Conservation (phyloP, 768 basidiomycete genomes). For the Daedaleopsis sinensis region DNA sequence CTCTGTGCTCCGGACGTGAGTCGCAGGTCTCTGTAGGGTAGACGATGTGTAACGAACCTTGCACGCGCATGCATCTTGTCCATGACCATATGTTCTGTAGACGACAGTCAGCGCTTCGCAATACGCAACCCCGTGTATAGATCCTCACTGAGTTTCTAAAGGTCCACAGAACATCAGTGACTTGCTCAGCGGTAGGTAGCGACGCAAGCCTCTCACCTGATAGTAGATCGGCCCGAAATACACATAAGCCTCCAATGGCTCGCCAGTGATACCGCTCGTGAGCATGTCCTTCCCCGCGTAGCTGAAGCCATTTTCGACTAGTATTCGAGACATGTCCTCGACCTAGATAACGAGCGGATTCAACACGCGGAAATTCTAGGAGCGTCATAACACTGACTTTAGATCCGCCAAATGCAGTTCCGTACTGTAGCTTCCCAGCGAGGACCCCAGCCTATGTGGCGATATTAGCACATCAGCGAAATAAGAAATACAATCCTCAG, state of each 20-base stretch:
- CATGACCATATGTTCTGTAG: slow-evolving; percentile 95
- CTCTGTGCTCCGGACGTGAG: slow-evolving; percentile 46
- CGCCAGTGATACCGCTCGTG: slow-evolving; percentile 96
- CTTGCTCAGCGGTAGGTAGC: too few relatives aligned
- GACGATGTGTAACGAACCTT: slow-evolving; percentile 51
- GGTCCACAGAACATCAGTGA: neutral
- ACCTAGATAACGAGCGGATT: slow-evolving; percentile 51
- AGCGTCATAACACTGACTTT: slow-evolving; percentile 58
- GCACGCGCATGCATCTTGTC: slow-evolving; percentile 99
- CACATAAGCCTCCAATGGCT: slow-evolving; percentile 94
- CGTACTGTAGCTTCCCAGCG: slow-evolving; percentile 87
- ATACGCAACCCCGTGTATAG: neutral
- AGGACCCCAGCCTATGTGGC: slow-evolving; percentile 82
- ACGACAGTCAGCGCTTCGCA: neutral
- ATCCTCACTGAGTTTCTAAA: slow-evolving; percentile 88
- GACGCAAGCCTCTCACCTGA: slow-evolving; percentile 56
- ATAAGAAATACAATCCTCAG: neutral
- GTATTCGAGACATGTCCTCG: slow-evolving; percentile 96
- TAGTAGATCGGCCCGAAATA: slow-evolving; percentile 99
- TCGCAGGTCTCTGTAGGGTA: neutral
- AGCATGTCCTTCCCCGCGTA: slow-evolving; percentile 99
- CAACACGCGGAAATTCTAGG: neutral
- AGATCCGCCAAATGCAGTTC: slow-evolving; percentile 96
- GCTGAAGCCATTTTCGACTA: slow-evolving; percentile 94
- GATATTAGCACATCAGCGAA: slow-evolving; percentile 1